Conservation (phyloP, 805 yeast genomes). For the Lipomyces oligophaga region DNA sequence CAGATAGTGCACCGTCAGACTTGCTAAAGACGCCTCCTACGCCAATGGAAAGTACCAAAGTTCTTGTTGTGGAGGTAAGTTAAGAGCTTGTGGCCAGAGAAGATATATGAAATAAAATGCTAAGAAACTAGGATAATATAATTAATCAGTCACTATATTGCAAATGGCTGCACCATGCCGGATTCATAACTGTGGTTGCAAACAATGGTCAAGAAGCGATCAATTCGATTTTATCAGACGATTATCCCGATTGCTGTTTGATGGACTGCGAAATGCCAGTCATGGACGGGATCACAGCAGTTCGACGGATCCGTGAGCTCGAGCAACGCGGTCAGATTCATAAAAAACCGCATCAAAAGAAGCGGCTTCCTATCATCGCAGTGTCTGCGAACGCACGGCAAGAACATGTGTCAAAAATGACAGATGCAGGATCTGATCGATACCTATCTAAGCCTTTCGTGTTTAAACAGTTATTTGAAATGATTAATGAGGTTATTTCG, state of each 20-base stretch:
- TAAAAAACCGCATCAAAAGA: neutral
- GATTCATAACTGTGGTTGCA: constrained; percentile 71
- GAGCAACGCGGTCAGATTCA: constrained; percentile 6
- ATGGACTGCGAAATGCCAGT: constrained; percentile 31
- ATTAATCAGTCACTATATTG: constrained; percentile 93
- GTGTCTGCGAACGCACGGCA: constrained; percentile 28
- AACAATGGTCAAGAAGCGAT: constrained; percentile 91
- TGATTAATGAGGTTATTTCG: constrained; percentile 21
- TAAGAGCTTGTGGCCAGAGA: no score
- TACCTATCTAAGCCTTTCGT: constrained; percentile 26
- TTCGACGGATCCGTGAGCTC: constrained; percentile 24
- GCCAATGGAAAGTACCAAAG: constrained; percentile 34
- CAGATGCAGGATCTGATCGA: constrained; percentile 27
- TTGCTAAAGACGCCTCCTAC: neutral
- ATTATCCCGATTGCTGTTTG: constrained; percentile 23
- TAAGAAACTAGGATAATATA: constrained; percentile 78
- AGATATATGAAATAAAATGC: no score
- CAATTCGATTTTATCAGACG: constrained; percentile 35
- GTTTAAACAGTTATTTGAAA: constrained; percentile 18
- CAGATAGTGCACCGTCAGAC: neutral
- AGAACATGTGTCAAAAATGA: constrained; percentile 26
- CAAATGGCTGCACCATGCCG: constrained; percentile 83
- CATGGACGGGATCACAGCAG: constrained; percentile 34
- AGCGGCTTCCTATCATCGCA: constrained; percentile 28
- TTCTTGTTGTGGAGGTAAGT: constrained; percentile 69